These are phyloP conservation scores for Anthostomella pinea DNA, from an alignment of 2,329 filamentous ascomycete species.

Conservation along the genomic window DNA sequence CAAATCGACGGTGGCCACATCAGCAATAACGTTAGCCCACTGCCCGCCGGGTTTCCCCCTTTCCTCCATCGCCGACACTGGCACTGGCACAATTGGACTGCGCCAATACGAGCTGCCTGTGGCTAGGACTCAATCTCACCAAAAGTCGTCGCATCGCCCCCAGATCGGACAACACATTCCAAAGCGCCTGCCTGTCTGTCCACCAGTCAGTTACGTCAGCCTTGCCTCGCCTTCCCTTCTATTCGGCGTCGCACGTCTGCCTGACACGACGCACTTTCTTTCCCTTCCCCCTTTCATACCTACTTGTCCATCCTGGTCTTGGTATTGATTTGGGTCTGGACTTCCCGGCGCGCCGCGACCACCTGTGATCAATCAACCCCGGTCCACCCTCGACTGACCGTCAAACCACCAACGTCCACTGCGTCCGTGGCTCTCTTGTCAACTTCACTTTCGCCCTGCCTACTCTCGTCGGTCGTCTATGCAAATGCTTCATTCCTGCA, in stretches of 20 bases:
- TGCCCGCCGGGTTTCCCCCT: conserved; percentile 19
- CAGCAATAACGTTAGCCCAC: conserved; percentile 27
- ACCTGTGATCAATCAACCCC: too few species aligned
- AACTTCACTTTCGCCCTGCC: conserved; percentile 10
- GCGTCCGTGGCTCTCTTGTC: background rate
- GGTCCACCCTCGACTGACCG: conserved; percentile 5
- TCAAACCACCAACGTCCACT: too few species aligned
- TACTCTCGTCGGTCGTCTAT: conserved; percentile 34
- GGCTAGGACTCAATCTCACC: too few species aligned
- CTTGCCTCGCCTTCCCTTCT: conserved; percentile 24
- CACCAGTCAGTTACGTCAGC: conserved; percentile 31
- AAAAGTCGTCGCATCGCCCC: conserved; percentile 2
- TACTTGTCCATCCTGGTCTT: conserved; percentile 15
- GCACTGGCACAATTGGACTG: too few species aligned
- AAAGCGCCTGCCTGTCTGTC: background rate
- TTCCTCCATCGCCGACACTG: conserved; percentile 3
- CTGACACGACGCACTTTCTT: conserved; percentile 18
- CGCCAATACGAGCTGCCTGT: too few species aligned
- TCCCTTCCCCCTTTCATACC: conserved; percentile 16
- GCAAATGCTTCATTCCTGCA: conserved; percentile 63
- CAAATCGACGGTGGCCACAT: conserved; percentile 34
- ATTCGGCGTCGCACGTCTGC: conserved; percentile 26
- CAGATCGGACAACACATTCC: too few species aligned
- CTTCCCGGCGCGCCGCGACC: conserved; percentile 21
- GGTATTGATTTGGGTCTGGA: conserved; percentile 10